Conservation (phyloP, 306 rosid species). For the Vigna mungo region DNA sequence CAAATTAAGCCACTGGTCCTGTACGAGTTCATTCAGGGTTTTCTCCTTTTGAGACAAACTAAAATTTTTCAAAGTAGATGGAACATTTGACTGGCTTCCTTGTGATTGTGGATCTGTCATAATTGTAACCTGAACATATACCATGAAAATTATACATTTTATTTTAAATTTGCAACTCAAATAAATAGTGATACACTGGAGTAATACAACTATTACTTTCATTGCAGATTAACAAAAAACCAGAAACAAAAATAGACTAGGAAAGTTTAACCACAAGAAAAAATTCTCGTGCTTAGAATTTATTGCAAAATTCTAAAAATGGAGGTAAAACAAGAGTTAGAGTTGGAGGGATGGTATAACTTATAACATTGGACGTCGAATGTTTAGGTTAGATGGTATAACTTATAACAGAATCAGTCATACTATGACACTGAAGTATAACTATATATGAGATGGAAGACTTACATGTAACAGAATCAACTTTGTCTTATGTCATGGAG, state of each 20-base stretch:
- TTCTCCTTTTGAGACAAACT: slow-evolving; percentile 70
- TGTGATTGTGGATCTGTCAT: slow-evolving; percentile 59
- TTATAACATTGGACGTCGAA: neutral
- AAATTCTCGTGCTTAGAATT: neutral
- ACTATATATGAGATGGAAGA: neutral
- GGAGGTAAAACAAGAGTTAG: slow-evolving; percentile 1
- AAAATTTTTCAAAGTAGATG: slow-evolving; percentile 69
- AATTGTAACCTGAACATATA: slow-evolving; percentile 59
- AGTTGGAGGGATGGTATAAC: neutral
- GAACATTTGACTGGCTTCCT: slow-evolving; percentile 54
- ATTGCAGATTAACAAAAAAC: slow-evolving; percentile 6
- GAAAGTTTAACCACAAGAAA: neutral
- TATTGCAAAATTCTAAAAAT: neutral
- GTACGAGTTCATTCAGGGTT: slow-evolving; percentile 71
- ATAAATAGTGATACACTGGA: neutral
- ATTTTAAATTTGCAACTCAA: slow-evolving; percentile 21
- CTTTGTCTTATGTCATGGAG: neutral
- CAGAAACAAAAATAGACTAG: neutral
- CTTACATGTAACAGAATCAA: neutral
- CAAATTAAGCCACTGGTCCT: slow-evolving; percentile 74
- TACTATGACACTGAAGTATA: neutral
- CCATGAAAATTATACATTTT: slow-evolving; percentile 35
- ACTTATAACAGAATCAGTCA: neutral
- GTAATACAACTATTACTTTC: neutral
- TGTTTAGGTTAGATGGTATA: neutral